These are phyloP conservation scores for Diatrype stigma DNA, from an alignment of 2,329 filamentous ascomycete genomes.

Conservation along the genomic window DNA sequence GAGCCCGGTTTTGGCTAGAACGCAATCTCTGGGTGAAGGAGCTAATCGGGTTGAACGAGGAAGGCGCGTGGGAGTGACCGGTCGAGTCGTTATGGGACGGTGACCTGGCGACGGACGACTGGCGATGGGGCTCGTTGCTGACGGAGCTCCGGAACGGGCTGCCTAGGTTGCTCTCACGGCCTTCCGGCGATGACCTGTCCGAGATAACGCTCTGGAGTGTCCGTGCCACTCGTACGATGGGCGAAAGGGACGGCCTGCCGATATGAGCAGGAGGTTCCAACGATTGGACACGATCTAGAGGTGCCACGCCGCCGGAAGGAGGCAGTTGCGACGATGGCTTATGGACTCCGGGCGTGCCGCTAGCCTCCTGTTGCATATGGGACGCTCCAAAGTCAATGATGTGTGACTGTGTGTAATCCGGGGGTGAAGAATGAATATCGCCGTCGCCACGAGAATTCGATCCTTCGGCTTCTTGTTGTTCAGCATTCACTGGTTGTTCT, in stretches of 20 bases:
- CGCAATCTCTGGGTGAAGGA: constrained; percentile 15
- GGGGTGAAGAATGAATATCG: constrained; percentile 33
- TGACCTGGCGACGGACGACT: constrained; percentile 20
- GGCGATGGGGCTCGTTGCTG: constrained; percentile 22
- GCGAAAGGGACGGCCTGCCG: constrained; percentile 41
- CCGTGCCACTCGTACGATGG: constrained; percentile 54
- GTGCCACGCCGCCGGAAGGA: constrained; percentile 12
- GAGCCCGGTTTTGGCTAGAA: constrained; percentile 13
- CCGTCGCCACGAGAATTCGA: constrained; percentile 17
- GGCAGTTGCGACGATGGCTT: constrained; percentile 16
- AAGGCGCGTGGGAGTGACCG: constrained; percentile 8
- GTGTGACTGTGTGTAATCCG: constrained; percentile 20
- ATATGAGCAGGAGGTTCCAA: constrained; percentile 16
- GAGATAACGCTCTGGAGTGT: constrained; percentile 56
- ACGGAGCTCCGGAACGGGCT: constrained; percentile 49
- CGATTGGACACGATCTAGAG: constrained; percentile 13
- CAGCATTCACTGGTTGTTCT: constrained; percentile 12
- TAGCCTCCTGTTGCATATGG: constrained; percentile 17
- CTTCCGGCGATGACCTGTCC: constrained; percentile 53
- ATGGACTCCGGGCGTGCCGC: constrained; percentile 13
- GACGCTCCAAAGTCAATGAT: constrained; percentile 20
- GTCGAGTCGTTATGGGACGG: constrained; percentile 8
- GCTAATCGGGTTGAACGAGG: constrained; percentile 11
- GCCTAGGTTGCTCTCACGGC: constrained; percentile 45
- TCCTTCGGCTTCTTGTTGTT: constrained; percentile 6